Base-by-base conservation (phyloP, 768 basidiomycete genomes). In the Agaricus sinodeliciosus region DNA sequence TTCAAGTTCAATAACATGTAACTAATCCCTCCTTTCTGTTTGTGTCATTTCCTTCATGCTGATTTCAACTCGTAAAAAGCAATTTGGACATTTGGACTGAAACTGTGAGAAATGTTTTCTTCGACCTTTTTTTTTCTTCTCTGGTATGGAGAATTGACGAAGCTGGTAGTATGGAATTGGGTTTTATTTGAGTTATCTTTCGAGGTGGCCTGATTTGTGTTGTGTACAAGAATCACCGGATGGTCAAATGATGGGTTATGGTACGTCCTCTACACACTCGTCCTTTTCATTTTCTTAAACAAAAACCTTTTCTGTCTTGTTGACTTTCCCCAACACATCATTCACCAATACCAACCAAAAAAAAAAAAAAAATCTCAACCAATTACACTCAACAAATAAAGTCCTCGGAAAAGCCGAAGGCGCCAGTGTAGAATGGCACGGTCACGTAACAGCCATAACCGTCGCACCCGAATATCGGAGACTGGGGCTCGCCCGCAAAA, bases 41-140 rank as follows among this genome's bases (percentile, higher is more conserved):
- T 35, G n/a, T n/a, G n/a, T n/a, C n/a, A n/a, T n/a, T n/a, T n/a
- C 3, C 22, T 2, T 34, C 12, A 31, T 25, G 27, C 40, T 18
- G 13, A 31, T 16, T 36, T 13, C 19, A 43, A 22, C 54, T 51
- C 43, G 6, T 47, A 45, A 1, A 9, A 67, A 93, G 91, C 56
- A 98, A 99, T 69, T 71, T 95, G 63, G 95, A 98, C 67, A 74
- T 94, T 42, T 97, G 92, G 92, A 97, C 96, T 42, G 95, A 98
- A 70, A 98, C 96, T 18, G 94, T 93, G 60, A 63, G n/a, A n/a
- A n/a, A n/a, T n/a, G 84, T 71, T 16, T 27, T 35, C 18, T 8
- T 36, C 11, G 31, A 11, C 49, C 12, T 43, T 54, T 37, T 12
- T 26, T 34, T 19, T 50, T 47, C n/a, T 22, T 22, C 42, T n/a